A percentile compares a stretch with the other conserved stretches of the same genome.
phyloP scores from a whole-genome alignment of 495 filamentous ascomycete genomes.

The Cryomyces minteri region DNA sequence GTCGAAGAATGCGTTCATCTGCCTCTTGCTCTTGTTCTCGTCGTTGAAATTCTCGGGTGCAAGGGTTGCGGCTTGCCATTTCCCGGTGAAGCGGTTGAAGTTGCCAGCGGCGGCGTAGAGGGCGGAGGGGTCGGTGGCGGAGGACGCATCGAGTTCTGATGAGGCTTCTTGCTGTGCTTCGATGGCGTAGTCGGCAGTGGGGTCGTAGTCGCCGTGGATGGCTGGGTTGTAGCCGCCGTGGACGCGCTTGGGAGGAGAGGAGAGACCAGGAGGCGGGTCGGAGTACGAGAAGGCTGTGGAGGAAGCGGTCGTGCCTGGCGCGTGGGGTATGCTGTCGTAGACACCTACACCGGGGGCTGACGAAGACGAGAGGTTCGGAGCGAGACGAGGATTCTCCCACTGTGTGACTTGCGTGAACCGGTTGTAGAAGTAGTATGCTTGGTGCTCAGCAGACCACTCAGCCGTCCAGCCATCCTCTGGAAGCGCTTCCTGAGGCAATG shows the following conservation, averaged over 20 bases:
- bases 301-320: neutral
- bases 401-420: conserved; percentile 56
- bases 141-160: conserved; percentile 11
- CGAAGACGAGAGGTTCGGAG: conserved; percentile 17
- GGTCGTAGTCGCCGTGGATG: conserved; percentile 92
- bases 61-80: conserved; percentile 47
- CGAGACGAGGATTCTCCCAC: conserved; percentile 80
- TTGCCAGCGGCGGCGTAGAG: conserved; percentile 46
- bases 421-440: conserved; percentile 83
- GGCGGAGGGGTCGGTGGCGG: conserved; percentile 6
- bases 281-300: neutral
- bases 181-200: conserved; percentile 69
- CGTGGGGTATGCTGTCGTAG: conserved; percentile 4
- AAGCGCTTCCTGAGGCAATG: neutral
- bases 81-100: conserved; percentile 89
- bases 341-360: conserved; percentile 10
- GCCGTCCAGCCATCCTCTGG: conserved; percentile 68
- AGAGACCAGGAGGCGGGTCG: neutral
- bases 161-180: conserved; percentile 20
- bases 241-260: conserved; percentile 2
- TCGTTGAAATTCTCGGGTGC: conserved; percentile 67
- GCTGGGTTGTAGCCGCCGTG: conserved; percentile 80
- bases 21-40: conserved; percentile 69
- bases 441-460: conserved; percentile 55
- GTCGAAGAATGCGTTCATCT: conserved; percentile 92